Base-by-base conservation (phyloP, 129 eudicot genomes). In the Erigeron canadensis region DNA sequence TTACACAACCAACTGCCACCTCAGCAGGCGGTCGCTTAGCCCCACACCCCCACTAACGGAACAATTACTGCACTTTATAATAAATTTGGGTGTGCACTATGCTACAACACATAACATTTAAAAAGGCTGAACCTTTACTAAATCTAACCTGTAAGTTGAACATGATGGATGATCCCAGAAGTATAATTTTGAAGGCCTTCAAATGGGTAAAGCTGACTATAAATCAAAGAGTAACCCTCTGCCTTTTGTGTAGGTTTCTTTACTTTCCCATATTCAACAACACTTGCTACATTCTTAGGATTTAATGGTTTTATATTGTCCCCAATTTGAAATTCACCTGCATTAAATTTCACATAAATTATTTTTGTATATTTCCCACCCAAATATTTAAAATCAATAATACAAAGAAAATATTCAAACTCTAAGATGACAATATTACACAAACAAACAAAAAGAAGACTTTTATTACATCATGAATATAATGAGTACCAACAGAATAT, bases 131-230 rank as follows among this genome's bases (percentile, higher is more conserved):
- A 7, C 0, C 46, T 16, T 13, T 69, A 5, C 21, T 7, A 19
- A 65, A 61, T 44, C 58, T 6, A 75, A 94, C 98, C 98, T 61
- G 86, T 84, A 59, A 94, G 90, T 48, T 80, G 88, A 41, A 94
- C 99, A 77, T 94, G 99, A 73, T 94, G 99, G 61, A 94, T 89
- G 57, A 94, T 90, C 34, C 99, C 99, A 55, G 99, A 94, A 60
- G 99, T 90, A 82, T 94, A 94, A 63, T 94, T 94, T 81, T 84
- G 83, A 44, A 94, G 92, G 65, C 99, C 99, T 79, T 89, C 64
- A 69, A 81, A 94, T 22, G 97, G 99, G 72, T 94, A 90, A 8
- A 89, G 89, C 66, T 94, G 99, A 69, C 53, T 87, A 78, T 94
- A 94, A 54, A 94, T 78, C 6, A 83, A 81, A 46, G 99, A 87